Percentiles rank a stretch among this genome's conserved stretches.
phyloP scores from a whole-genome alignment of 345 rosid genomes.

The Eucalyptus curtisii region DNA sequence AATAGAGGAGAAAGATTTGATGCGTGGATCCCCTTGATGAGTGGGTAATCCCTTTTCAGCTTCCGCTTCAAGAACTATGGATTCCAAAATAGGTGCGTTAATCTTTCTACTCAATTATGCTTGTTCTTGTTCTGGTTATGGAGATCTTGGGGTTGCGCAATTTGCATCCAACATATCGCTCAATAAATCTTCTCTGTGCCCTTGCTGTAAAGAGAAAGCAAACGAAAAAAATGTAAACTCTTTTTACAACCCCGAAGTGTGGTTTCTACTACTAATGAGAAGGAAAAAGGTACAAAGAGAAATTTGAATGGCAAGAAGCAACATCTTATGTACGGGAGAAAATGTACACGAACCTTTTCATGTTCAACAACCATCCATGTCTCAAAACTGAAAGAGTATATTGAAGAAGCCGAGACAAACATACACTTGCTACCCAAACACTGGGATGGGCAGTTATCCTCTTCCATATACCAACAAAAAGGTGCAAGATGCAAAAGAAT shows the following conservation, averaged over 20 bases:
- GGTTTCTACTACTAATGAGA: background rate
- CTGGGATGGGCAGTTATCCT: constrained; percentile 38
- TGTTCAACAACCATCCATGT: constrained; percentile 77
- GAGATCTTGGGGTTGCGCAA: no score
- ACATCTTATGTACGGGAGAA: background rate
- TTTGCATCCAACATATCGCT: no score
- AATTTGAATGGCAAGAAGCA: background rate
- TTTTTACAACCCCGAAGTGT: background rate
- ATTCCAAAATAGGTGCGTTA: no score
- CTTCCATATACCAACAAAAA: constrained; percentile 70
- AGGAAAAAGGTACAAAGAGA: background rate
- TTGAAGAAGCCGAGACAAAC: constrained; percentile 54
- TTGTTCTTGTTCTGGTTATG: no score
- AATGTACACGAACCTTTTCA: constrained; percentile 48
- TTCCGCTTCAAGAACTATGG: no score
- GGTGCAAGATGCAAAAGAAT: constrained; percentile 59
- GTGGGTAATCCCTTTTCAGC: no score
- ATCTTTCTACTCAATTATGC: no score
- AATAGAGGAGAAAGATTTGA: no score
- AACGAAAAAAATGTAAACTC: background rate
- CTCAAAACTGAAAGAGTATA: constrained; percentile 74
- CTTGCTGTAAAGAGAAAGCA: constrained; percentile 45
- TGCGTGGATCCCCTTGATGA: no score
- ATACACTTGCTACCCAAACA: constrained; percentile 44
- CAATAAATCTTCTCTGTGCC: constrained; percentile 62